Conservation (phyloP, 2,329 filamentous ascomycete genomes). For the Apiospora arundinis region DNA sequence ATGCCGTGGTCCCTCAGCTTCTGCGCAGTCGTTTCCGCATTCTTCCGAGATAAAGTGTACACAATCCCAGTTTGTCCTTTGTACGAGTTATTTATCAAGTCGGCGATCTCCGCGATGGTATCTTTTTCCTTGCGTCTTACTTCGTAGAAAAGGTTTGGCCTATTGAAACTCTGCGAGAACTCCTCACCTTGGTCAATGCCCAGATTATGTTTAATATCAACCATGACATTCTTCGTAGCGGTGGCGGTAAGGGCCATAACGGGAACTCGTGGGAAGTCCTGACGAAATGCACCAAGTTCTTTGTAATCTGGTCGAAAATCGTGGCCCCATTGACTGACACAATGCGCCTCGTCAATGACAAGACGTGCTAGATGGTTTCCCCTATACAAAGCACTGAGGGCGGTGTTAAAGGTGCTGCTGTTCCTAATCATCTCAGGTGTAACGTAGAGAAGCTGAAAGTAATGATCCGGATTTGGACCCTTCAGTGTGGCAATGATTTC, state of each 20-base stretch:
- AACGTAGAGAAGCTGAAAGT: constrained; percentile 88
- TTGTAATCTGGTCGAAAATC: constrained; percentile 98
- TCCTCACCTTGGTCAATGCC: constrained; percentile 78
- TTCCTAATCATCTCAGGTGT: constrained; percentile 97
- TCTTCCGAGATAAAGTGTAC: constrained; percentile 87
- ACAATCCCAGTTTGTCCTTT: constrained; percentile 82
- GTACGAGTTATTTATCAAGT: constrained; percentile 75
- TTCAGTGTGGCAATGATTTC: constrained; percentile 70
- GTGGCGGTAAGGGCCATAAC: constrained; percentile 96
- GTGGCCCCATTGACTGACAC: constrained; percentile 98
- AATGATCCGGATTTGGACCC: constrained; percentile 71
- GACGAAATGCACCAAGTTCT: constrained; percentile 75
- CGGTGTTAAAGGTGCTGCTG: constrained; percentile 71
- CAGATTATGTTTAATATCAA: constrained; percentile 92
- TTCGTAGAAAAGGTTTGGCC: constrained; percentile 92
- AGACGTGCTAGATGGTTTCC: constrained; percentile 81
- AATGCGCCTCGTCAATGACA: constrained; percentile 99
- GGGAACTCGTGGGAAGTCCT: constrained; percentile 77
- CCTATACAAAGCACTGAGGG: constrained; percentile 71
- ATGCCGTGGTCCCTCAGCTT: constrained; percentile 71
- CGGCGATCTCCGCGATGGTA: constrained; percentile 58
- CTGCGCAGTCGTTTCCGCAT: constrained; percentile 79
- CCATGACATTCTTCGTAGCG: constrained; percentile 89
- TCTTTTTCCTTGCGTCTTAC: constrained; percentile 74
- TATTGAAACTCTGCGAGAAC: constrained; percentile 94